Percentiles rank a stretch among this genome's conserved stretches.
Evolutionary conservation across 2,329 filamentous ascomycete genomes (phyloP).

Genomic region (Trichoderma breve): DNA sequence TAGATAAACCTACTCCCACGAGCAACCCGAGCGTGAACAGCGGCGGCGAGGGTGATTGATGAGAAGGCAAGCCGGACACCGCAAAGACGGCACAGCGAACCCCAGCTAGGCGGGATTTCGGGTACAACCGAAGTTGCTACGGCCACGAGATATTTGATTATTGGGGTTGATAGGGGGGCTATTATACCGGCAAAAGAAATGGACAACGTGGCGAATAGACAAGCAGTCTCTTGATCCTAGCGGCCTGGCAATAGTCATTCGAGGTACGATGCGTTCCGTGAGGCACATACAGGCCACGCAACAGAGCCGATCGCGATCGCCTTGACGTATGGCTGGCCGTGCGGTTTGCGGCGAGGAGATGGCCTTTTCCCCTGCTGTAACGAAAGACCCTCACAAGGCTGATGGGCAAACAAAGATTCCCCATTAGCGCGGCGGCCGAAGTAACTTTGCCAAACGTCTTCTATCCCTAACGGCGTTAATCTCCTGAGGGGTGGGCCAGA

Average conservation of each 20-base stretch:
- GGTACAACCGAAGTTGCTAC: conserved; percentile 6
- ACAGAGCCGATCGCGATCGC: conserved; percentile 3
- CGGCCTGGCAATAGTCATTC: not conserved
- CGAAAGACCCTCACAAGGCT: conserved; percentile 11
- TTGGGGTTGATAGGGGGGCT: not conserved
- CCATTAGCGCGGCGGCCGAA: conserved; percentile 11
- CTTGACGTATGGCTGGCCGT: not conserved
- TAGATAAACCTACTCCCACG: not conserved
- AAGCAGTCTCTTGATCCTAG: not conserved
- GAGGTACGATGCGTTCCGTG: not conserved
- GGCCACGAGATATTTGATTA: not conserved
- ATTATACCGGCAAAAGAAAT: not conserved
- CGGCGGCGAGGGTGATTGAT: not conserved
- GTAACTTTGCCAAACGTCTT: not conserved
- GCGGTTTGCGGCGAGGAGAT: conserved; percentile 2
- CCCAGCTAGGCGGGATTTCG: conserved; percentile 11
- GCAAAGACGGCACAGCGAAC: conserved; percentile 1
- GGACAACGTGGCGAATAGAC: not conserved
- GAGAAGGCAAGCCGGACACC: not conserved
- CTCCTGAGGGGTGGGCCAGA: not conserved
- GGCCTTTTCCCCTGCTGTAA: not conserved
- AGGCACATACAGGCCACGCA: not conserved
- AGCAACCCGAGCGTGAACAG: not conserved
- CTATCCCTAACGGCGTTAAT: conserved; percentile 10
- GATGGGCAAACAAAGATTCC: conserved; percentile 11